Conservation (phyloP, 2,329 filamentous ascomycete species). For the Tolypocladium pustulatum region DNA sequence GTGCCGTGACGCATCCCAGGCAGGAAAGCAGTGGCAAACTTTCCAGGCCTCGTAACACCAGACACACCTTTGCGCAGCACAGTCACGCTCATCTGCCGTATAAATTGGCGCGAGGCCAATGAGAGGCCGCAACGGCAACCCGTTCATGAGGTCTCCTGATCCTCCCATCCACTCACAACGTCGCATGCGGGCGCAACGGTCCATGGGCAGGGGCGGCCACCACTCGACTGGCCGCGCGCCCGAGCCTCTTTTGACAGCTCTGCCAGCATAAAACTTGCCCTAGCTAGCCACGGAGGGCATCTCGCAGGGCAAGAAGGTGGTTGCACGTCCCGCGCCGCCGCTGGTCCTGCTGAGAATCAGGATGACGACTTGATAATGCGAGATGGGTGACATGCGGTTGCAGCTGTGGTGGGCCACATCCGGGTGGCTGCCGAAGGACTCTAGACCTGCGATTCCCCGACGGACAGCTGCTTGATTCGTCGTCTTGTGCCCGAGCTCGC, state of each 20-base stretch:
- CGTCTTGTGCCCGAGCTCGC: background rate
- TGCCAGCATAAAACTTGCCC: background rate
- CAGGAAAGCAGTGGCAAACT: background rate
- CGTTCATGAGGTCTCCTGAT: background rate
- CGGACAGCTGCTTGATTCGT: background rate
- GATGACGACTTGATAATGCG: background rate
- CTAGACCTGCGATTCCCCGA: background rate
- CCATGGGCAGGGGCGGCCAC: background rate
- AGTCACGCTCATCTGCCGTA: background rate
- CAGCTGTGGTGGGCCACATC: background rate
- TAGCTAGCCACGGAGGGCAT: background rate
- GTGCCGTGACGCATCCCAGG: background rate
- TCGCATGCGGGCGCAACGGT: background rate
- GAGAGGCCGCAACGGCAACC: background rate
- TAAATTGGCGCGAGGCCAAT: background rate
- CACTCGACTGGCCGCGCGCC: background rate
- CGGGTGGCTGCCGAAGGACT: conserved; percentile 1
- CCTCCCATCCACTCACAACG: background rate
- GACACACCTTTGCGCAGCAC: background rate
- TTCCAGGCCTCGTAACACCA: background rate
- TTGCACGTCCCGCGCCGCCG: background rate
- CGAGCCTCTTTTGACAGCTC: background rate
- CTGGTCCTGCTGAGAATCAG: background rate
- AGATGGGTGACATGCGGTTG: background rate
- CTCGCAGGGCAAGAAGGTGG: background rate